Base-by-base conservation (phyloP, 2,329 filamentous ascomycete genomes). In the Alternaria triticimaculans region DNA sequence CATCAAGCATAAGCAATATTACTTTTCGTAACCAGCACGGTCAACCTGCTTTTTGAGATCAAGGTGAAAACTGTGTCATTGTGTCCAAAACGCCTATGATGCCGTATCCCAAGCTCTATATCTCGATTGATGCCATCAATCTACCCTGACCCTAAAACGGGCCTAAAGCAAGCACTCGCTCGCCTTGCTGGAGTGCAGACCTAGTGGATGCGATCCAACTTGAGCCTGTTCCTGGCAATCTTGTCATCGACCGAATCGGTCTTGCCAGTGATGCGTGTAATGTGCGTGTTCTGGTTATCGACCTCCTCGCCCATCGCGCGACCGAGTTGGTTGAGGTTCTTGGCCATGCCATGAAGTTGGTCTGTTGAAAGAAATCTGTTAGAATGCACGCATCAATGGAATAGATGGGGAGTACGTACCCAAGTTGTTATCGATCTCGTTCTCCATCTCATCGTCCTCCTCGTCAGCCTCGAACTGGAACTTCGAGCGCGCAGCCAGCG, bases 261-360 rank as follows among this genome's bases (percentile, higher is more conserved):
- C 92, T 96, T 96, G 69, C 84, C 84, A 68, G 87, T 92, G 76
- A 97, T 93, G 63, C 89, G 87, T 66, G 92, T 90, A 74, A 97
- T 90, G 74, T 90, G 86, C 72, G 87, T 86, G 80, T 96, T 96
- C 82, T 96, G 92, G 62, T 87, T 83, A 65, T 93, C 89, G 23
- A 96, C 86, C 77, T 96, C 92, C 50, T 87, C 84, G 51, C 90
- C 90, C 75, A 93, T 94, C 49, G 91, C 92, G 69, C 86, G 84
- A 15, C 92, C 92, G 21, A 96, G 84, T 67, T 86, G 83, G 74
- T 96, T 94, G 77, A 97, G 83, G 68, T 90, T 87, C 62, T 86
- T 86, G 11, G 92, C 90, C 60, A 87, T 87, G 60, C 86, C 85
- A 59, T 86, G 80, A 41, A 92, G 80, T 50, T 86, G 83, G 71